Base-by-base conservation (phyloP, 306 rosid species). In the Astragalus membranaceus region DNA sequence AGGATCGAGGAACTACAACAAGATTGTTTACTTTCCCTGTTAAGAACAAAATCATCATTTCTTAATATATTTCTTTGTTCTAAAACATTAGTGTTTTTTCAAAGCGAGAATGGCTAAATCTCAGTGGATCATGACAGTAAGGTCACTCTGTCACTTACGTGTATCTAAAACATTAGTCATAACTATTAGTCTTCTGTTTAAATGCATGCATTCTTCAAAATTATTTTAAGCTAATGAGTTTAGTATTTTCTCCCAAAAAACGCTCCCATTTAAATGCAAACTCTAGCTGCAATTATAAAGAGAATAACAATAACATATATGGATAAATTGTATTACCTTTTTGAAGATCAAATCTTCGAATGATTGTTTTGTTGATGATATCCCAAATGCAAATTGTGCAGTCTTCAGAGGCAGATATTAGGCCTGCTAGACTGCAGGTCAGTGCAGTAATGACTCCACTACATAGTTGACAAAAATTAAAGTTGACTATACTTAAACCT, bases 401-500 rank as follows among this genome's bases (percentile, higher is more conserved):
- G 35, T 91, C 96, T 75, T 85, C 88, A 6, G 93, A 85, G 35
- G 91, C 84, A 11, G 96, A 91, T 48, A 88, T 63, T 60, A 91
- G 70, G 73, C 80, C 62, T n/a, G 71, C 42, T n/a, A 59, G 78
- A 72, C 84, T 60, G 54, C 78, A 76, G 37, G 85, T 70, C 74
- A 91, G 63, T 43, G 87, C 81, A 73, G 89, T 85, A 49, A 91
- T 78, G 58, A 89, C 78, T 75, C 83, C 89, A 37, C 97, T 91
- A 78, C 83, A 85, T 8, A 15, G 4, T 80, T 44, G 6, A 64
- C 52, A 51, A 53, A 62, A 44, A 49, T 8, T 57, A 64, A 61
- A 69, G 37, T n/a, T 7, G 20, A 37, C 44, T 55, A 51, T 50
- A 14, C 62, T 26, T 10, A n/a, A 44, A 50, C n/a, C 15, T n/a